Conservation (phyloP, 495 filamentous ascomycete genomes). For the Aspergillus biplanus region DNA sequence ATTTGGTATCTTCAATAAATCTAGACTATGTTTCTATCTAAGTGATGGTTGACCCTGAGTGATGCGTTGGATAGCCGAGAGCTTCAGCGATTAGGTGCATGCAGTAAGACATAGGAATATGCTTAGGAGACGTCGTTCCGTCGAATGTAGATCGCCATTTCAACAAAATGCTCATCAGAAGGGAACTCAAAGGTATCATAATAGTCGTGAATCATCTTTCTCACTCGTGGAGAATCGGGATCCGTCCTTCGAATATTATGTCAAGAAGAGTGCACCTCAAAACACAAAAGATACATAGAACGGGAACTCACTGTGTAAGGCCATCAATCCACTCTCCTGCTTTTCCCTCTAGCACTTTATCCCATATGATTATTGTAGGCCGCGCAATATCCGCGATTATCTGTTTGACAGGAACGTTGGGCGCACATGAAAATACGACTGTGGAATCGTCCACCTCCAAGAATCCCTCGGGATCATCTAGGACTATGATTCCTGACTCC, state of each 20-base stretch:
- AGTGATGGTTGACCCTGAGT: too few species aligned
- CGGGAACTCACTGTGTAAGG: neutral
- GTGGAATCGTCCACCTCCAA: slow-evolving; percentile 30
- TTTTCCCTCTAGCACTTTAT: slow-evolving; percentile 6
- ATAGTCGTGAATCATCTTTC: slow-evolving; percentile 3
- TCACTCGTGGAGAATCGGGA: slow-evolving; percentile 13
- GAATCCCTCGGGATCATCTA: slow-evolving; percentile 35
- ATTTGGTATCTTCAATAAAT: too few species aligned
- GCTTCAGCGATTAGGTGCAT: too few species aligned
- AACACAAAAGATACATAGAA: neutral
- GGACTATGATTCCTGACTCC: slow-evolving; percentile 13
- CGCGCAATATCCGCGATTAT: slow-evolving; percentile 35
- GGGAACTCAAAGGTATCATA: slow-evolving; percentile 19
- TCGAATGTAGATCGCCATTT: slow-evolving; percentile 17
- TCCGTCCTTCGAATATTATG: slow-evolving; percentile 7
- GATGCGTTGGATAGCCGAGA: too few species aligned
- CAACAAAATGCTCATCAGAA: slow-evolving; percentile 1
- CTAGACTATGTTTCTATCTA: too few species aligned
- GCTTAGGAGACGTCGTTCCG: neutral
- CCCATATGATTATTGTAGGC: slow-evolving; percentile 36
- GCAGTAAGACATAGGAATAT: too few species aligned
- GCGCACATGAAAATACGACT: slow-evolving; percentile 29
- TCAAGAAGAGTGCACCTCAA: neutral
- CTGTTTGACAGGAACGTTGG: slow-evolving; percentile 33
- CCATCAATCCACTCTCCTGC: neutral